Base-by-base conservation (phyloP, 208 protist species). In the Crithidia bombi region DNA sequence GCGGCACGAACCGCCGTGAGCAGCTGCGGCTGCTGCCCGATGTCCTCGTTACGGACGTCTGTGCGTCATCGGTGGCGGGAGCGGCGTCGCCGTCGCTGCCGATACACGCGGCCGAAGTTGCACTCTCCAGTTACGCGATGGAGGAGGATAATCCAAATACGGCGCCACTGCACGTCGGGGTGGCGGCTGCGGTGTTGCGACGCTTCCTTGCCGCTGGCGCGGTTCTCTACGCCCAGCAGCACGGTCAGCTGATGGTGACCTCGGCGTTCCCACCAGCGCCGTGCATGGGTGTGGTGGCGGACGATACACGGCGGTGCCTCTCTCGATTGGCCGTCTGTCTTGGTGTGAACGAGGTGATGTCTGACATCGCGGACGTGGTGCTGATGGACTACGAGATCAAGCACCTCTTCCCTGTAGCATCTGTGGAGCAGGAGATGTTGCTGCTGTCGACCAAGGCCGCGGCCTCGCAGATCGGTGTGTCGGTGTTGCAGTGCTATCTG, bases 301-400 rank as follows among this genome's bases (percentile, higher is more conserved):
- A 63, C 39, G 72, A 83, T 32, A 80, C 73, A 12, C 65, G 62
- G 19, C 49, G 55, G 35, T 35, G 32, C 41, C 43, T 83, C 36
- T 10, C 38, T 9, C 46, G 64, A n/a, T 69, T 90, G 10, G 73
- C 65, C 5, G 25, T 55, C 15, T 74, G 74, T 30, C 73, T 92
- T 14, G 83, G 81, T 2, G 62, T 92, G 21, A 65, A 49, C 14
- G 54, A 78, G 11, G 35, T 67, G 30, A 62, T 72, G 36, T 47
- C 75, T 17, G 85, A 86, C 30, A 77, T 83, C 46, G 73, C 80
- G 3, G 68, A 75, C 36, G 68, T 94, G 7, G 61, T 87, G 3
- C 57, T 90, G 6, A 69, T 94, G 51, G 85, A 94, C 74, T 87
- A 75, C 28, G 62, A 74, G 9, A 78, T 89, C 38, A 84, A 85